A percentile compares a stretch with the other conserved stretches of the same genome.
These are phyloP conservation scores for Ogataea zsoltii DNA, from an alignment of 805 yeast genomes.

Conservation along the genomic window DNA sequence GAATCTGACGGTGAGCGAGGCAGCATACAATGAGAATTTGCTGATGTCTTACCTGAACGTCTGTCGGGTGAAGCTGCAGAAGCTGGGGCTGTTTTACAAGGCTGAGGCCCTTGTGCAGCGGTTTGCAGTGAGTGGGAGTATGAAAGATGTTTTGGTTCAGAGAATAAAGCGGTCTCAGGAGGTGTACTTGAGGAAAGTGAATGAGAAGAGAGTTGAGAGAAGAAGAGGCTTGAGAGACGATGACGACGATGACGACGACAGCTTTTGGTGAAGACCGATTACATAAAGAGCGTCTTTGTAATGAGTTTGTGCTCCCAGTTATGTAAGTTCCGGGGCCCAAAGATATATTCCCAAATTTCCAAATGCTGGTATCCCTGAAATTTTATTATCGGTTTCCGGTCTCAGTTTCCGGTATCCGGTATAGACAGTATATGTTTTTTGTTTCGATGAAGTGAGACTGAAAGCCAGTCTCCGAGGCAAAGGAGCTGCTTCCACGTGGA, in stretches of 20 bases:
- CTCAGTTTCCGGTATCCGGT: too few species aligned
- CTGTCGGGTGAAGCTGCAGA: conserved; percentile 24
- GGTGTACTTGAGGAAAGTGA: conserved; percentile 20
- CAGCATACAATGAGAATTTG: conserved; percentile 22
- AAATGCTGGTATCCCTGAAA: too few species aligned
- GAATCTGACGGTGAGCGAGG: conserved; percentile 18
- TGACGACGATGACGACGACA: conserved; percentile 29
- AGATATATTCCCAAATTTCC: background rate
- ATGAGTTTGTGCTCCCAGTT: too few species aligned
- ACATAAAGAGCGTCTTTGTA: too few species aligned
- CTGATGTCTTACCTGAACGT: conserved; percentile 23
- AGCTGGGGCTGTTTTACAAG: conserved; percentile 25
- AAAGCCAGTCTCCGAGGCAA: too few species aligned
- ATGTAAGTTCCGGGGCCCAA: too few species aligned
- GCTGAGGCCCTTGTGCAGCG: conserved; percentile 30
- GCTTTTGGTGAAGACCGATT: too few species aligned
- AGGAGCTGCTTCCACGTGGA: too few species aligned
- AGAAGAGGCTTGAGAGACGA: conserved; percentile 20
- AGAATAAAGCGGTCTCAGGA: conserved; percentile 19
- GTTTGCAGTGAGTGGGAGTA: conserved; percentile 26
- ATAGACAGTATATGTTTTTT: too few species aligned
- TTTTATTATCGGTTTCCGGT: too few species aligned
- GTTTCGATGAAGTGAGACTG: too few species aligned
- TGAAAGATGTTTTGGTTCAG: conserved; percentile 20
- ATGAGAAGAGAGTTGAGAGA: conserved; percentile 9